phyloP scores from a whole-genome alignment of 108 stramenopile species.

The Nitzschia palea region DNA sequence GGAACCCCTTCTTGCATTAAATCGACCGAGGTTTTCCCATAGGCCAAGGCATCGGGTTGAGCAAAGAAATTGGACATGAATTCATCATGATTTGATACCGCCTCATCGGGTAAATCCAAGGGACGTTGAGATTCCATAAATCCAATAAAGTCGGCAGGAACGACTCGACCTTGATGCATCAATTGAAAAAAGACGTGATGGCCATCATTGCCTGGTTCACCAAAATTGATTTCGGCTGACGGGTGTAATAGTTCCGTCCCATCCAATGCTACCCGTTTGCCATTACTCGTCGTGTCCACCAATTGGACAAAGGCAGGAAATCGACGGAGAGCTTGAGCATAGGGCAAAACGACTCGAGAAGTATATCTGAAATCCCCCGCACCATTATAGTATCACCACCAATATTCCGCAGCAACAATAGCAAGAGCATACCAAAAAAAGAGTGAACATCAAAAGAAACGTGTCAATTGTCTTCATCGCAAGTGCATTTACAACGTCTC shows the following conservation, averaged over 20 bases:
- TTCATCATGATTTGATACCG: slow-evolving; percentile 96
- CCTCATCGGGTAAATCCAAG: slow-evolving; percentile 61
- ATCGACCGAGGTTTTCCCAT: slow-evolving; percentile 86
- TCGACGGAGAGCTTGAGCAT: slow-evolving; percentile 84
- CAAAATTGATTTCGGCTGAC: slow-evolving; percentile 86
- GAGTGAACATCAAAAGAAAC: too few species aligned
- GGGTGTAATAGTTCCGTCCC: slow-evolving; percentile 61
- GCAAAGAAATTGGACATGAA: slow-evolving; percentile 99
- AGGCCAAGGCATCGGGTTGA: slow-evolving; percentile 97
- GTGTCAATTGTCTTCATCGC: too few species aligned
- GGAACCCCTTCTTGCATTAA: slow-evolving; percentile 90
- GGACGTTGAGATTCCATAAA: slow-evolving; percentile 84
- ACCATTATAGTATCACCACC: too few species aligned
- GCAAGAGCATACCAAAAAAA: too few species aligned
- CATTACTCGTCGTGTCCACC: slow-evolving; percentile 99
- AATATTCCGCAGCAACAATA: too few species aligned
- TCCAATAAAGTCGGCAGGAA: slow-evolving; percentile 97
- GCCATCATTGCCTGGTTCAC: slow-evolving; percentile 93
- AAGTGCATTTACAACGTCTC: too few species aligned
- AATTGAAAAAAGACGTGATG: slow-evolving; percentile 98
- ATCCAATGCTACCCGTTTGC: slow-evolving; percentile 92
- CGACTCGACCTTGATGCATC: slow-evolving; percentile 96
- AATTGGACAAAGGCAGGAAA: slow-evolving; percentile 98
- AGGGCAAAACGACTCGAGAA: slow-evolving; percentile 92
- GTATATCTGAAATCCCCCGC: slow-evolving; percentile 55